These are phyloP conservation scores for Lunasporangiospora selenospora DNA, from an alignment of 192 early-diverging fungal genomes.

Conservation along the genomic window DNA sequence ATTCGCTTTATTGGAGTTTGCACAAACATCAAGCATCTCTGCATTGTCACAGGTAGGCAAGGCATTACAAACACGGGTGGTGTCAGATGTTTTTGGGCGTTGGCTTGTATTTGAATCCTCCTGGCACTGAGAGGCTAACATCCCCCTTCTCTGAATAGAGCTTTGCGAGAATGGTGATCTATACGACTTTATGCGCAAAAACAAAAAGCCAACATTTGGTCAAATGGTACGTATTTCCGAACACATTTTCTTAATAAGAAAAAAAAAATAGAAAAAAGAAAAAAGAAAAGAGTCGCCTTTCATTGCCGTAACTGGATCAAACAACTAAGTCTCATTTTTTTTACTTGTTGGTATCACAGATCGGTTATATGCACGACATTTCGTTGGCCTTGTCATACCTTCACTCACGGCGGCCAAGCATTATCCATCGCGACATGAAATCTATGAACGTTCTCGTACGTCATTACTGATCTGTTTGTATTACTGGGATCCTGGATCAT, in stretches of 20 bases:
- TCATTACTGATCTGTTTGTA: neutral
- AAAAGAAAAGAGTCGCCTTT: too few species aligned
- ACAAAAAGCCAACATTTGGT: conserved; percentile 66
- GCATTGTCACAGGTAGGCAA: conserved; percentile 64
- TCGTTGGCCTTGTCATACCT: conserved; percentile 75
- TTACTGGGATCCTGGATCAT: neutral
- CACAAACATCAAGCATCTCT: conserved; percentile 70
- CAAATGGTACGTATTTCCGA: conserved; percentile 53
- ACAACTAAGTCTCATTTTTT: too few species aligned
- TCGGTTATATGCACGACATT: conserved; percentile 84
- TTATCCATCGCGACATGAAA: conserved; percentile 81
- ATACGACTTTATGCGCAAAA: conserved; percentile 76
- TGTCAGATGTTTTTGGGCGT: too few species aligned
- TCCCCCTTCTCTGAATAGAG: too few species aligned
- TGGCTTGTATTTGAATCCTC: too few species aligned
- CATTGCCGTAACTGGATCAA: too few species aligned
- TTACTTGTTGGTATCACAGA: conserved; percentile 29
- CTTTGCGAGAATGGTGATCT: conserved; percentile 78
- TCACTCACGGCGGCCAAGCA: conserved; percentile 73
- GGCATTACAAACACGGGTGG: too few species aligned
- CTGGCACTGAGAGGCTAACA: too few species aligned
- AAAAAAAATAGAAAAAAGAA: conserved; percentile 1
- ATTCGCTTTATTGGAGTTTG: conserved; percentile 79
- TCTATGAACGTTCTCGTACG: conserved; percentile 78
- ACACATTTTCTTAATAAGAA: conserved; percentile 4